Conservation (phyloP, 1,139 yeast genomes). For the Candida glucosophila region DNA sequence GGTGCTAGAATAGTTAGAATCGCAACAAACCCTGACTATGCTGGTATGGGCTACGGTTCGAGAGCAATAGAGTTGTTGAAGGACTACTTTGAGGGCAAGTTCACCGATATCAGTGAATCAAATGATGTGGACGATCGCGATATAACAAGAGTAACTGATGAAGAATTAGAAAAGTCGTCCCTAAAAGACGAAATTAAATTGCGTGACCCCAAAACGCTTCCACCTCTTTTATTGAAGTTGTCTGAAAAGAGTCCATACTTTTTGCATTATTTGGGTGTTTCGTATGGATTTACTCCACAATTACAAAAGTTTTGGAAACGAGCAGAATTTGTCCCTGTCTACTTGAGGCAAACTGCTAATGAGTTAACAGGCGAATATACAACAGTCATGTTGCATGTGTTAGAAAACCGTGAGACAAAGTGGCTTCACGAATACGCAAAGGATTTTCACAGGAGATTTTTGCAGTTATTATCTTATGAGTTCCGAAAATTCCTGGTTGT, state of each 20-base stretch:
- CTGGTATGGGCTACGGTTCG: slow-evolving; percentile 96
- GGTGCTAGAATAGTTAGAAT: slow-evolving; percentile 97
- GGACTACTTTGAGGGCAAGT: slow-evolving; percentile 90
- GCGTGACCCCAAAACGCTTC: slow-evolving; percentile 82
- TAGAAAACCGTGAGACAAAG: slow-evolving; percentile 50
- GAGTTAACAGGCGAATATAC: slow-evolving; percentile 98
- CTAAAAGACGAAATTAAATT: slow-evolving; percentile 76
- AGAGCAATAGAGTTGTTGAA: slow-evolving; percentile 77
- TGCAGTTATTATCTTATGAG: slow-evolving; percentile 72
- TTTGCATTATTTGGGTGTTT: slow-evolving; percentile 87
- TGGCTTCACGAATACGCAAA: slow-evolving; percentile 80
- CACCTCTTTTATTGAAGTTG: slow-evolving; percentile 79
- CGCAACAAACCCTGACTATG: slow-evolving; percentile 94
- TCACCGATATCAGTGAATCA: slow-evolving; percentile 72
- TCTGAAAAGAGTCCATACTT: slow-evolving; percentile 82
- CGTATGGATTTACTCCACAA: slow-evolving; percentile 83
- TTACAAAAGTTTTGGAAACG: slow-evolving; percentile 91
- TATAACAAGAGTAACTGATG: slow-evolving; percentile 64
- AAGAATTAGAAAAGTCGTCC: slow-evolving; percentile 54
- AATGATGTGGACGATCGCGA: slow-evolving; percentile 41
- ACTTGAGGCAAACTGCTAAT: slow-evolving; percentile 89
- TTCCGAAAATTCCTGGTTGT: slow-evolving; percentile 74
- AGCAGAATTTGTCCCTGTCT: slow-evolving; percentile 77
- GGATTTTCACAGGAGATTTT: slow-evolving; percentile 86
- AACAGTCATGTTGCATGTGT: slow-evolving; percentile 79